Conservation (phyloP, 2,329 filamentous ascomycete species). For the Sclerotinia subarctica region DNA sequence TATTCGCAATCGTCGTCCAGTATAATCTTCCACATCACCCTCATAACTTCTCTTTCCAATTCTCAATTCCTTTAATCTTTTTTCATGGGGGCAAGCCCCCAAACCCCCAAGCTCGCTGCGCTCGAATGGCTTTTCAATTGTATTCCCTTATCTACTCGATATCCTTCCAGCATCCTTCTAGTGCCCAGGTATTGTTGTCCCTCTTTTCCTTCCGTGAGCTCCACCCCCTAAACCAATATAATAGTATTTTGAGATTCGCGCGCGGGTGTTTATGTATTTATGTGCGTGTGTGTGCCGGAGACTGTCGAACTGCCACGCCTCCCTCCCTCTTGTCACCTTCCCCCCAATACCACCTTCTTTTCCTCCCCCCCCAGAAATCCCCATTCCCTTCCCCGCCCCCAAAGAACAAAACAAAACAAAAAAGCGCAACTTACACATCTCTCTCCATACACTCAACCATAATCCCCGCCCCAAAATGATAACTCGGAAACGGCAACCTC, state of each 20-base stretch:
- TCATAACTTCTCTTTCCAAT: background rate
- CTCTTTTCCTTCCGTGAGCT: too few species aligned
- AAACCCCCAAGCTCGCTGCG: slow-evolving; percentile 9
- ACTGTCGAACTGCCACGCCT: background rate
- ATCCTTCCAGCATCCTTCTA: background rate
- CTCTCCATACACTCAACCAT: slow-evolving; percentile 71
- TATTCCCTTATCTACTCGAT: background rate
- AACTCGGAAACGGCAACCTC: slow-evolving; percentile 49
- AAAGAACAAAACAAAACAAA: background rate
- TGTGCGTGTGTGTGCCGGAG: slow-evolving; percentile 52
- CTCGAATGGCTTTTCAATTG: background rate
- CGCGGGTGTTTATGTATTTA: slow-evolving; percentile 70
- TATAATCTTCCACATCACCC: background rate
- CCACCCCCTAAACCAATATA: background rate
- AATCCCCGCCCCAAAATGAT: slow-evolving; percentile 65
- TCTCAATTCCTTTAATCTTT: too few species aligned
- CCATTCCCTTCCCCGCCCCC: background rate
- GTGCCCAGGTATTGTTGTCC: too few species aligned
- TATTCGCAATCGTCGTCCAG: background rate
- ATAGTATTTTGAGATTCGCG: background rate
- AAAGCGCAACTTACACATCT: slow-evolving; percentile 58
- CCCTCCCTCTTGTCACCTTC: background rate
- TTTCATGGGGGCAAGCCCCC: slow-evolving; percentile 6
- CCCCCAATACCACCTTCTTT: background rate
- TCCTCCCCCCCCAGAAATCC: background rate